Conservation (phyloP, 2,329 filamentous ascomycete species). For the Clarireedia paspali region DNA sequence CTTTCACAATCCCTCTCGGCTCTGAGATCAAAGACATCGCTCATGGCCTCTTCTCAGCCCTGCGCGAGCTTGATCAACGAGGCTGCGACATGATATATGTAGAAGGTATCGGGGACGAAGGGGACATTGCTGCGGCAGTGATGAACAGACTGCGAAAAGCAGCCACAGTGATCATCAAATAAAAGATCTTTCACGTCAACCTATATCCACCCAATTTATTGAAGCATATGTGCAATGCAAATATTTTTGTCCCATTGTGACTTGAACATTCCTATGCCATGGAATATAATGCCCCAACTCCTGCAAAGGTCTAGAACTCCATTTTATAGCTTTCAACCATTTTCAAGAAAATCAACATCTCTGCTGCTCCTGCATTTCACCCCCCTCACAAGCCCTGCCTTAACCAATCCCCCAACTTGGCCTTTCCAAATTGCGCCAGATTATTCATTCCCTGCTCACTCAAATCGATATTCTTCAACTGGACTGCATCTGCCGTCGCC, state of each 20-base stretch:
- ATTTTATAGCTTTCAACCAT: slow-evolving; percentile 4
- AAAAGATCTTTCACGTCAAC: not conserved
- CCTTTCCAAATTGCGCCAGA: slow-evolving; percentile 87
- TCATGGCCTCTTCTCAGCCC: slow-evolving; percentile 76
- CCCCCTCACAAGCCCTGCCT: slow-evolving; percentile 65
- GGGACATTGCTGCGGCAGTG: slow-evolving; percentile 77
- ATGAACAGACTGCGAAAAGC: slow-evolving; percentile 81
- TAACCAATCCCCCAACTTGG: slow-evolving; percentile 83
- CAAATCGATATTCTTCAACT: slow-evolving; percentile 88
- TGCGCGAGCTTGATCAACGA: slow-evolving; percentile 75
- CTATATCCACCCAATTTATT: too few species aligned
- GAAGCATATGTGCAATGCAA: too few species aligned
- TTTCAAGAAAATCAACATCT: not conserved
- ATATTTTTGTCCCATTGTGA: not conserved
- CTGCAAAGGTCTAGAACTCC: slow-evolving; percentile 4
- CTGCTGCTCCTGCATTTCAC: not conserved
- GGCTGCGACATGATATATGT: slow-evolving; percentile 81
- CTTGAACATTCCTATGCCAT: slow-evolving; percentile 5
- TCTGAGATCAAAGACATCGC: slow-evolving; percentile 66
- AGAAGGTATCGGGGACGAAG: slow-evolving; percentile 74
- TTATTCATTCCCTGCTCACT: slow-evolving; percentile 95
- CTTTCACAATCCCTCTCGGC: slow-evolving; percentile 66
- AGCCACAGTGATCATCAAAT: slow-evolving; percentile 40
- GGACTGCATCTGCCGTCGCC: slow-evolving; percentile 77
- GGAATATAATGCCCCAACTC: slow-evolving; percentile 9